Percentiles rank a stretch among this genome's conserved stretches.
Evolutionary conservation across 306 rosid species (phyloP).

Genomic region (Canavalia gladiata): DNA sequence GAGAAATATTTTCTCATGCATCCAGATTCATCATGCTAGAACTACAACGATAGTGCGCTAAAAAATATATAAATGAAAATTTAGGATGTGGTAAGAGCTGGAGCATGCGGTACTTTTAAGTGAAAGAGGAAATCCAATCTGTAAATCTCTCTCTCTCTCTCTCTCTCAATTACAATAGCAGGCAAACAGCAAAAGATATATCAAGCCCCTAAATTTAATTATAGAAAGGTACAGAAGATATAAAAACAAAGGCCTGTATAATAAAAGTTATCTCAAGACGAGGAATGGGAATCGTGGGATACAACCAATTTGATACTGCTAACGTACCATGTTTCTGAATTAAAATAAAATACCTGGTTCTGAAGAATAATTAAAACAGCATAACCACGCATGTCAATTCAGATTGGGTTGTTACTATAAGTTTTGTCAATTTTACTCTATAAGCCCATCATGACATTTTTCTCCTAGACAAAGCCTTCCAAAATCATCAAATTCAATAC

Average conservation of each 20-base stretch:
- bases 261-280: background rate
- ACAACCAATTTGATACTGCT: constrained; percentile 9
- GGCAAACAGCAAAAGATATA: constrained; percentile 8
- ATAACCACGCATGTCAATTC: background rate
- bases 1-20: constrained; percentile 1
- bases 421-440: background rate
- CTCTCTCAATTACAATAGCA: constrained; percentile 14
- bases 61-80: background rate
- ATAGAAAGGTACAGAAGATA: background rate
- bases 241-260: background rate
- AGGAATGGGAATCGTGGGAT: background rate
- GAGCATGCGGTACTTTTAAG: constrained; percentile 1
- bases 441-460: background rate
- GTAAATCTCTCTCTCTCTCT: background rate
- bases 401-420: background rate
- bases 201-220: background rate
- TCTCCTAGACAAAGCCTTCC: constrained; percentile 2
- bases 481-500: background rate
- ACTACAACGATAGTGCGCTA: background rate
- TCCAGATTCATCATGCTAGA: background rate
- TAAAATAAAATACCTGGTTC: background rate
- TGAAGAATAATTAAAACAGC: background rate
- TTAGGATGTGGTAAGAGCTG: background rate
- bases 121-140: constrained; percentile 1
- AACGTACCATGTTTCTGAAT: background rate